phyloP scores from a whole-genome alignment of 2,329 filamentous ascomycete genomes.

The Arthrobotrys sinensis region DNA sequence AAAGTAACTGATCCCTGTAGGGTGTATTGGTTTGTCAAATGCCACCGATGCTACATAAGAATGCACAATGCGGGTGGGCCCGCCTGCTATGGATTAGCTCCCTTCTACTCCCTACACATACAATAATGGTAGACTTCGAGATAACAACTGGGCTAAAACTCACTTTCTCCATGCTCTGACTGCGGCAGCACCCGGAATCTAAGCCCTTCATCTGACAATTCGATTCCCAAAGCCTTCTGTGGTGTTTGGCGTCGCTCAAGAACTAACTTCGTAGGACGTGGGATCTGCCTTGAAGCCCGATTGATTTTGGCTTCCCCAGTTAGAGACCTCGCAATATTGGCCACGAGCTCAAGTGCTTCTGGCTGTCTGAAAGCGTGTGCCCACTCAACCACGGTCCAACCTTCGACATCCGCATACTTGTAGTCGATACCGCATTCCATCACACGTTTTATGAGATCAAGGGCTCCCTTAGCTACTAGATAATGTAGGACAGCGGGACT shows the following conservation, averaged over 20 bases:
- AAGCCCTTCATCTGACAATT: slow-evolving; percentile 13
- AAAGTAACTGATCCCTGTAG: slow-evolving; percentile 24
- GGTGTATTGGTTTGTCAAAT: slow-evolving; percentile 23
- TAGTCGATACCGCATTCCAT: slow-evolving; percentile 9
- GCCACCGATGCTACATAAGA: background rate
- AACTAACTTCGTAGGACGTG: slow-evolving; percentile 9
- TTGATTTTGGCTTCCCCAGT: background rate
- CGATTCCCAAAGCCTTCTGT: background rate
- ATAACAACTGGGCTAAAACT: background rate
- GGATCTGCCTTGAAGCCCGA: background rate
- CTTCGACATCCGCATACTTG: slow-evolving; percentile 6
- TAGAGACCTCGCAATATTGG: background rate
- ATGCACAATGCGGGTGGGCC: background rate
- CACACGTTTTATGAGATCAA: slow-evolving; percentile 8
- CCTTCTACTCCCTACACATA: too few species aligned
- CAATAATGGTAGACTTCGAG: too few species aligned
- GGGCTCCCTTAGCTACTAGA: slow-evolving; percentile 21
- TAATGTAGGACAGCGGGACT: slow-evolving; percentile 35
- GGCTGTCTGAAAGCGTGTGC: slow-evolving; percentile 25
- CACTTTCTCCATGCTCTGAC: background rate
- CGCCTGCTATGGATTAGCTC: background rate
- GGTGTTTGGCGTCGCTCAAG: slow-evolving; percentile 3
- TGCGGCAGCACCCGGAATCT: background rate
- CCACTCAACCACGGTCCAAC: slow-evolving; percentile 40
- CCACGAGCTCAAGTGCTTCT: background rate